Percentiles rank a stretch among this genome's conserved stretches.
These are phyloP conservation scores for Penicillium sp. DNA, from an alignment of 2,329 filamentous ascomycete species.

Conservation along the genomic window DNA sequence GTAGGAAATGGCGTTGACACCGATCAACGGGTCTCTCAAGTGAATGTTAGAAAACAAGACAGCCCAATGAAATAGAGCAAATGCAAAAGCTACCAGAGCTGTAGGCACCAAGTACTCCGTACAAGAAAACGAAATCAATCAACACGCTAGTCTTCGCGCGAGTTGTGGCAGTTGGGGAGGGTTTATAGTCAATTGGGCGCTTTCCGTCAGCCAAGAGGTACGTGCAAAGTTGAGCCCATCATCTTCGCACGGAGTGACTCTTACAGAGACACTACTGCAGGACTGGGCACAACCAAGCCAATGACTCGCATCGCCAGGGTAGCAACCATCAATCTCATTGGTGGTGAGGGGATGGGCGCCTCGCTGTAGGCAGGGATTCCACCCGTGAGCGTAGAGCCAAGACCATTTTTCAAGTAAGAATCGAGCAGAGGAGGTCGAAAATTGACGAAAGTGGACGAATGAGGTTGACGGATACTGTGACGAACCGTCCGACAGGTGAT, in stretches of 20 bases:
- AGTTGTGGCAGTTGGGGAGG: constrained; percentile 24
- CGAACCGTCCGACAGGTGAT: constrained; percentile 18
- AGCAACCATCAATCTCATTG: constrained; percentile 14
- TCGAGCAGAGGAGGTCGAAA: constrained; percentile 3
- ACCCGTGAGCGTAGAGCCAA: constrained; percentile 5
- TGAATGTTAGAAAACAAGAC: constrained; percentile 8
- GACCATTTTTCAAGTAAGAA: constrained; percentile 18
- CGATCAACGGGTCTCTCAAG: constrained; percentile 32
- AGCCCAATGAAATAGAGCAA: constrained; percentile 25
- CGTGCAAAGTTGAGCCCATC: constrained; percentile 16
- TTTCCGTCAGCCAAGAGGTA: constrained; percentile 19
- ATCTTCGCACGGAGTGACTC: constrained; percentile 13
- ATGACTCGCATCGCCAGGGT: constrained; percentile 8
- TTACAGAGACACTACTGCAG: constrained; percentile 35
- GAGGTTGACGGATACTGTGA: constrained; percentile 18
- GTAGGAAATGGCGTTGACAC: constrained; percentile 27
- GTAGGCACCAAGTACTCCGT: constrained; percentile 23
- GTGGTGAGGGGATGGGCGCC: constrained; percentile 17
- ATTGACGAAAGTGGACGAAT: constrained; percentile 12
- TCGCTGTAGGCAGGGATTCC: constrained; percentile 18
- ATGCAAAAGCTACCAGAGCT: constrained; percentile 36
- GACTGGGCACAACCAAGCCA: constrained; percentile 27
- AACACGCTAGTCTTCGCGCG: constrained; percentile 25
- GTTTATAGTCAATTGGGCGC: constrained; percentile 31
- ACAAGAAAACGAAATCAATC: constrained; percentile 22